A percentile compares a stretch with the other conserved stretches of the same genome.
Evolutionary conservation across 805 yeast genomes (phyloP).

Genomic region (Pichia deserticola): DNA sequence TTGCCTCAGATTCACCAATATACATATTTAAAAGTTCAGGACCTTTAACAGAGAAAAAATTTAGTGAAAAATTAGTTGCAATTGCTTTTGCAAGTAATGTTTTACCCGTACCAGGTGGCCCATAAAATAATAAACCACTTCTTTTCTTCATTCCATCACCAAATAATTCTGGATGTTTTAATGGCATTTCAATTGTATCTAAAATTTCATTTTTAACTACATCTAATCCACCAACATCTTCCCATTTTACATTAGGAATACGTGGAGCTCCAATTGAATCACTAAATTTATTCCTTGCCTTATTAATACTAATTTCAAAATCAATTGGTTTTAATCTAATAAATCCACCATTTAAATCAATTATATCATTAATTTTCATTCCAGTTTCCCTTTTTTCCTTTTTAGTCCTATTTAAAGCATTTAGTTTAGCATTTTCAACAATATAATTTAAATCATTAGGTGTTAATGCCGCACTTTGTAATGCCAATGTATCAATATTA

Average conservation of each 20-base stretch:
- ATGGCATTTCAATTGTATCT: conserved; percentile 94
- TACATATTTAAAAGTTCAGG: conserved; percentile 96
- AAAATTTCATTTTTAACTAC: conserved; percentile 83
- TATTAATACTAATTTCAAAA: conserved; percentile 62
- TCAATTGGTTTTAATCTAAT: conserved; percentile 50
- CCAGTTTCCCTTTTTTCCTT: conserved; percentile 24
- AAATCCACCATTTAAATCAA: conserved; percentile 48
- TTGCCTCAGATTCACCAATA: conserved; percentile 97
- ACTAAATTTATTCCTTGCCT: conserved; percentile 80
- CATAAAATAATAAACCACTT: conserved; percentile 90
- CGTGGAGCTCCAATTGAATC: conserved; percentile 96
- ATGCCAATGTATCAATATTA: conserved; percentile 49
- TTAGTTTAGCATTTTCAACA: conserved; percentile 52
- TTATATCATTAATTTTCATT: conserved; percentile 26
- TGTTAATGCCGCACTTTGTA: conserved; percentile 88
- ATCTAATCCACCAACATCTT: conserved; percentile 94
- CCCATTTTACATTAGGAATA: conserved; percentile 94
- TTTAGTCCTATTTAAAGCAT: conserved; percentile 45
- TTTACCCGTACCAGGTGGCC: conserved; percentile 99
- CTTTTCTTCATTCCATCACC: conserved; percentile 85
- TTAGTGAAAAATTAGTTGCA: conserved; percentile 89
- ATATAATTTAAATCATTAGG: conserved; percentile 76
- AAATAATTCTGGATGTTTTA: conserved; percentile 87
- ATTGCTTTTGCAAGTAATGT: conserved; percentile 94
- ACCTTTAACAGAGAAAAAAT: conserved; percentile 94